Percentiles rank a stretch among this genome's conserved stretches.
Conservation (phyloP, 2,329 filamentous ascomycete genomes). For the Neofusicoccum sp. region DNA sequence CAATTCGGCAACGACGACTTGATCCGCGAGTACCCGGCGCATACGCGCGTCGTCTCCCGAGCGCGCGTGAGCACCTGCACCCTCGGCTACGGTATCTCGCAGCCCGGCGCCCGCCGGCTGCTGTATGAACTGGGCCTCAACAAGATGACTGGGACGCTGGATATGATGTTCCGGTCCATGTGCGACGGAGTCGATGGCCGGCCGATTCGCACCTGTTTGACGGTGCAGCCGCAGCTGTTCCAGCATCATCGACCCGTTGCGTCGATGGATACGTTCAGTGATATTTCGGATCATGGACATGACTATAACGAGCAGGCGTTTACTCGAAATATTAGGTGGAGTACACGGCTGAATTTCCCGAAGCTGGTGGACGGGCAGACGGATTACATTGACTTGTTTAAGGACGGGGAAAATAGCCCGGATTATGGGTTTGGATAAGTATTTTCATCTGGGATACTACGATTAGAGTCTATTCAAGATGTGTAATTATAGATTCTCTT, state of each 20-base stretch:
- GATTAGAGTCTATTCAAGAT: too few species aligned
- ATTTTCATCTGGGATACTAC: too few species aligned
- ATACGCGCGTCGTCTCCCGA: conserved; percentile 24
- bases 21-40: conserved; percentile 21
- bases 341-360: conserved; percentile 31
- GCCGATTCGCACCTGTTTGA: conserved; percentile 29
- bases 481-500: too few species aligned
- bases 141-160: conserved; percentile 33
- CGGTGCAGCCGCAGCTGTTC: conserved; percentile 32
- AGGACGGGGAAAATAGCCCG: conserved; percentile 1
- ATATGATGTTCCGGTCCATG: conserved; percentile 35
- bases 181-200: conserved; percentile 29
- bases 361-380: conserved; percentile 27
- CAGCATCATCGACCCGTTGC: conserved; percentile 27
- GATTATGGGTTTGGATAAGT: not conserved
- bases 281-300: conserved; percentile 30
- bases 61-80: conserved; percentile 22
- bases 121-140: conserved; percentile 33
- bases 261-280: conserved; percentile 22
- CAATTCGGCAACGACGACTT: conserved; percentile 25
- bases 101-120: conserved; percentile 29
- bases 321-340: conserved; percentile 30
- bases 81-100: conserved; percentile 24
- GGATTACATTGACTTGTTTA: conserved; percentile 19
- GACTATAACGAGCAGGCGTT: conserved; percentile 23